phyloP scores from a whole-genome alignment of 768 basidiomycete species.

The Dacryopinax primogenitus region DNA sequence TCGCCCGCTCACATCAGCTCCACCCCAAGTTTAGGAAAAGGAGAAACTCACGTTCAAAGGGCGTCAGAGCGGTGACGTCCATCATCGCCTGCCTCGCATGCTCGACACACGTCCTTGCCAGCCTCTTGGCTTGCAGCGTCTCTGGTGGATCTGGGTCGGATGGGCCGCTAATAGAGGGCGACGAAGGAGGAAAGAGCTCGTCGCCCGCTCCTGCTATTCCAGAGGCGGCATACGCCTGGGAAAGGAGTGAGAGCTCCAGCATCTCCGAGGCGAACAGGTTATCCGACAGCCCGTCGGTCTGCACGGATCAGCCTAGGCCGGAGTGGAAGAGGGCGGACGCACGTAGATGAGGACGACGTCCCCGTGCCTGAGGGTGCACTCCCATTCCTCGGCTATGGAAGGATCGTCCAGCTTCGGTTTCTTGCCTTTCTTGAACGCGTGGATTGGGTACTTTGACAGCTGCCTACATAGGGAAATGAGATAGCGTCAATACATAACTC shows the following conservation, averaged over 20 bases:
- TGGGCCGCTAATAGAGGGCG: no score
- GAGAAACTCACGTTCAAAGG: background rate
- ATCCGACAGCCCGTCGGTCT: conserved; percentile 47
- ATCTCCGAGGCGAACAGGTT: conserved; percentile 58
- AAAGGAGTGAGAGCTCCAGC: conserved; percentile 50
- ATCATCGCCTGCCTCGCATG: background rate
- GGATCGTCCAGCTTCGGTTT: background rate
- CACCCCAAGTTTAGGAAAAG: background rate
- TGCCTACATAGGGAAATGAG: background rate
- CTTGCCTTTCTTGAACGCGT: background rate
- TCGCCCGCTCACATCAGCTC: background rate
- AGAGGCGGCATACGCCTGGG: conserved; percentile 35
- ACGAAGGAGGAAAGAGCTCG: background rate
- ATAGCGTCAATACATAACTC: background rate
- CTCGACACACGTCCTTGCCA: conserved; percentile 1
- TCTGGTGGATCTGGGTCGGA: background rate
- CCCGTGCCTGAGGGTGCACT: conserved; percentile 36
- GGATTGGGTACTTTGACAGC: conserved; percentile 5
- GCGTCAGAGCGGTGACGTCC: background rate
- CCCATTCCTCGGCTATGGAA: background rate
- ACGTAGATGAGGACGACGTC: conserved; percentile 43
- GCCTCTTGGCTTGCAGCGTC: background rate
- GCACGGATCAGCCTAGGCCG: conserved; percentile 8
- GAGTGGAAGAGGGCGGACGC: conserved; percentile 15
- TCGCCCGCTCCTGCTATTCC: background rate